Evolutionary conservation across 805 yeast genomes (phyloP).

Genomic region (Hyphopichia homilentoma): DNA sequence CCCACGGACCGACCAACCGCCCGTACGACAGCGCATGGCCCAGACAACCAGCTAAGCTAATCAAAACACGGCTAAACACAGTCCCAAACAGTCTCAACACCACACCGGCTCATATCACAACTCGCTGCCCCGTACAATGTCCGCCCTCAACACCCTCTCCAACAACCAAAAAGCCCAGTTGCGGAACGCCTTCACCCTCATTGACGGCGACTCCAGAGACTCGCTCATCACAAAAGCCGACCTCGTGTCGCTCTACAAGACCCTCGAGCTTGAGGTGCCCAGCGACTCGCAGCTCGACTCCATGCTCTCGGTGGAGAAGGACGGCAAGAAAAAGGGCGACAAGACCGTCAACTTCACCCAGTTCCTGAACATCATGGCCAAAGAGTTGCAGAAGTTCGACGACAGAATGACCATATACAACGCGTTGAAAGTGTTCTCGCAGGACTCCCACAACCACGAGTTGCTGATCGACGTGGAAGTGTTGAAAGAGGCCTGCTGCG

Average conservation of each 20-base stretch:
- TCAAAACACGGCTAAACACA: no score
- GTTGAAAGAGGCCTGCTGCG: constrained; percentile 45
- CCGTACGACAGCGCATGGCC: no score
- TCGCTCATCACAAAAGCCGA: constrained; percentile 57
- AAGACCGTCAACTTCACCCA: constrained; percentile 56
- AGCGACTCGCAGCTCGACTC: constrained; percentile 37
- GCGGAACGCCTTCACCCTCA: constrained; percentile 70
- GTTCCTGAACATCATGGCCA: constrained; percentile 61
- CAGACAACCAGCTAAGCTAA: no score
- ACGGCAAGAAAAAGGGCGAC: constrained; percentile 15
- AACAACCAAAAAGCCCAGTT: constrained; percentile 62
- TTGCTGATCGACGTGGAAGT: constrained; percentile 46
- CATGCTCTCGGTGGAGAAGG: constrained; percentile 44
- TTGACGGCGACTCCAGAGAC: constrained; percentile 77
- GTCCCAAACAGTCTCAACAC: no score
- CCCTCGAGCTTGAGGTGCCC: constrained; percentile 47
- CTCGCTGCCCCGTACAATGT: no score
- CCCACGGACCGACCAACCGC: no score
- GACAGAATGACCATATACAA: constrained; percentile 47
- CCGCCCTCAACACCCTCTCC: constrained; percentile 42
- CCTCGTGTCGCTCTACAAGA: constrained; percentile 49
- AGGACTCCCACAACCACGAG: constrained; percentile 24
- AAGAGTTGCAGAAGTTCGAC: constrained; percentile 49
- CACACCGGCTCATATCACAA: no score
- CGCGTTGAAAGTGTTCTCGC: constrained; percentile 56